Evolutionary conservation across 2,329 filamentous ascomycete genomes (phyloP).

Genomic region (Neopestalotiopsis sp.): DNA sequence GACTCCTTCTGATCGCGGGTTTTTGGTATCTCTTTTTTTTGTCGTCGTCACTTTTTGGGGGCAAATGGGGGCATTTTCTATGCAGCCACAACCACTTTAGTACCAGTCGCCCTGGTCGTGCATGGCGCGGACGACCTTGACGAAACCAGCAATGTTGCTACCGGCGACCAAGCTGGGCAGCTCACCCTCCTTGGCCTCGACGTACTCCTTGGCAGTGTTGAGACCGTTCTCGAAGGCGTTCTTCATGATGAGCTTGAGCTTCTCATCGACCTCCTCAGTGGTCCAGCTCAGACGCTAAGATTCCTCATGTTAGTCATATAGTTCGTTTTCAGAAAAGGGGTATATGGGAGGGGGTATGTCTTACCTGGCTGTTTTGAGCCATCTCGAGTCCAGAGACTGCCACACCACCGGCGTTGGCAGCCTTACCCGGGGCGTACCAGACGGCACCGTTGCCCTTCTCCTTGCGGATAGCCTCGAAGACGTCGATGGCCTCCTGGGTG

Average conservation of each 20-base stretch:
- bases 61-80: background rate
- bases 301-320: background rate
- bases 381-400: slow-evolving; percentile 98
- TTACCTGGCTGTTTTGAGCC: slow-evolving; percentile 85
- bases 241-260: slow-evolving; percentile 95
- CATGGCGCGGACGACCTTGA: slow-evolving; percentile 95
- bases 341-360: background rate
- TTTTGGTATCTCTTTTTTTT: background rate
- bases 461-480: slow-evolving; percentile 82
- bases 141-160: slow-evolving; percentile 96
- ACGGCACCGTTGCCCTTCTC: slow-evolving; percentile 73
- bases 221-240: slow-evolving; percentile 89
- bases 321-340: background rate
- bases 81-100: background rate
- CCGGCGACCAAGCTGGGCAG: slow-evolving; percentile 90
- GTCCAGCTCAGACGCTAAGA: slow-evolving; percentile 80
- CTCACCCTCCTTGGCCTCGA: slow-evolving; percentile 78
- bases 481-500: slow-evolving; percentile 91
- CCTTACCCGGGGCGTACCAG: slow-evolving; percentile 98
- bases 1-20: background rate
- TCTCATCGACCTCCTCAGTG: slow-evolving; percentile 85
- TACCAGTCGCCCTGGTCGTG: slow-evolving; percentile 96
- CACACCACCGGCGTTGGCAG: slow-evolving; percentile 96
- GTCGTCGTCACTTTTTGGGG: background rate
- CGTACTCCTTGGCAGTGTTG: slow-evolving; percentile 87